A percentile compares a stretch with the other conserved stretches of the same genome.
Conservation (phyloP, 768 basidiomycete genomes). For the Albatrellus ellisii region DNA sequence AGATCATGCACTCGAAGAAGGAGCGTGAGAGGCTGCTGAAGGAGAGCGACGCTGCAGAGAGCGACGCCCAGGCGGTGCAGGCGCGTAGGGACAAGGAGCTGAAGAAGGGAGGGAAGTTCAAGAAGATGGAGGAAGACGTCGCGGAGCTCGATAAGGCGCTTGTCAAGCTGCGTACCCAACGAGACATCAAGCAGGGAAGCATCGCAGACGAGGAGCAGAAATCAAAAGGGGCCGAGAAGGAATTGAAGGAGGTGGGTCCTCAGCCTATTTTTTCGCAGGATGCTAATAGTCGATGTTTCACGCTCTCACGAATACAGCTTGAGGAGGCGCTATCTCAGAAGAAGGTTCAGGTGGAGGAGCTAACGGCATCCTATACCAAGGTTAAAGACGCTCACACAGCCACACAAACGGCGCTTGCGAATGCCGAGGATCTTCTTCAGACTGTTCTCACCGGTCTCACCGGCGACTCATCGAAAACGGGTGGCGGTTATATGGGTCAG, state of each 20-base stretch:
- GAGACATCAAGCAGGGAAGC: conserved; percentile 64
- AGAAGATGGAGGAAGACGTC: conserved; percentile 72
- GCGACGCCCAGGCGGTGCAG: conserved; percentile 48
- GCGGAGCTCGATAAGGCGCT: conserved; percentile 66
- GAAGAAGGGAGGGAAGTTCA: conserved; percentile 86
- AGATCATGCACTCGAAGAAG: conserved; percentile 32
- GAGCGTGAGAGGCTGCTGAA: conserved; percentile 35
- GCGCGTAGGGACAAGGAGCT: conserved; percentile 77
- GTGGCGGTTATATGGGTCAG: conserved; percentile 95
- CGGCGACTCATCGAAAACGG: conserved; percentile 48
- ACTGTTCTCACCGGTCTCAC: conserved; percentile 88
- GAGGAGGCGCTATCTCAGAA: conserved; percentile 45
- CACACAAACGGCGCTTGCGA: conserved; percentile 46
- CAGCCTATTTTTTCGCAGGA: no score
- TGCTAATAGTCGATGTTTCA: no score
- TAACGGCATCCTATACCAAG: conserved; percentile 39
- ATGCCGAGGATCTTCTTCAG: conserved; percentile 87
- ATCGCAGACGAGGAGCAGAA: conserved; percentile 69
- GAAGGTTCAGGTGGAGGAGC: conserved; percentile 38
- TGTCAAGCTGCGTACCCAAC: conserved; percentile 74
- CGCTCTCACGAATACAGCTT: conserved; percentile 29
- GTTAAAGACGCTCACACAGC: conserved; percentile 60
- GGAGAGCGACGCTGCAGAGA: conserved; percentile 55
- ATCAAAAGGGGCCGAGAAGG: conserved; percentile 35
- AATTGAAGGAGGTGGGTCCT: conserved; percentile 45